phyloP scores from a whole-genome alignment of 2,329 filamentous ascomycete species.

The Microascus cirrosus region DNA sequence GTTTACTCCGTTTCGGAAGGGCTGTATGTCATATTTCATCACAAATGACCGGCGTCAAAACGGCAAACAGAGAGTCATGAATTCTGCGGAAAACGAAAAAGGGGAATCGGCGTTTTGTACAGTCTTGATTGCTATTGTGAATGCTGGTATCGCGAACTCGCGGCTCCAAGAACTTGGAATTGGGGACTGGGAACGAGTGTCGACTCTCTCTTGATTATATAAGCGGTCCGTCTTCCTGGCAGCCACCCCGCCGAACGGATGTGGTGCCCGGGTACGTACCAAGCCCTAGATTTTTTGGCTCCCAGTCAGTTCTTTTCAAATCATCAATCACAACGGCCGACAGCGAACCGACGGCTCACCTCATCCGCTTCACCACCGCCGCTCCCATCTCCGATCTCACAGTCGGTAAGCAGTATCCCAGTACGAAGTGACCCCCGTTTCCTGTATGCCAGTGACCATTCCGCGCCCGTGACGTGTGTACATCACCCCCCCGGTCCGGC shows the following conservation, averaged over 20 bases:
- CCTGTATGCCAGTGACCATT: not conserved
- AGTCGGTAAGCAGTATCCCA: slow-evolving; percentile 1
- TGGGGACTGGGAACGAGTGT: not conserved
- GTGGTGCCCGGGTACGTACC: slow-evolving; percentile 5
- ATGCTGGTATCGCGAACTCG: not conserved
- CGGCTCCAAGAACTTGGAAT: not conserved
- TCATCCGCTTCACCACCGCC: not conserved
- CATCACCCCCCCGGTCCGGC: not conserved
- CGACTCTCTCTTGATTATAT: slow-evolving; percentile 1
- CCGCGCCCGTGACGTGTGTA: not conserved
- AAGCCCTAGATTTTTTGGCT: slow-evolving; percentile 7
- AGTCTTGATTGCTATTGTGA: slow-evolving; percentile 1
- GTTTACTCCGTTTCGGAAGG: slow-evolving; percentile 45
- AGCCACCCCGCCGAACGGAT: not conserved
- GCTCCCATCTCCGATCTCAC: slow-evolving; percentile 1
- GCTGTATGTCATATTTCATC: slow-evolving; percentile 54
- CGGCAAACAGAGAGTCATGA: slow-evolving; percentile 40
- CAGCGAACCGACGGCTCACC: slow-evolving; percentile 2
- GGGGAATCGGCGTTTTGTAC: not conserved
- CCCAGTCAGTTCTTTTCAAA: slow-evolving; percentile 2
- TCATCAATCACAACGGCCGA: not conserved
- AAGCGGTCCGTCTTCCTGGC: not conserved
- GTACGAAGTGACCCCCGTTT: not conserved
- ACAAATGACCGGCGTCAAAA: slow-evolving; percentile 55
- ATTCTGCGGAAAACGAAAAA: slow-evolving; percentile 8